Base-by-base conservation (phyloP, 2,329 filamentous ascomycete species). In the Amphichorda felina region DNA sequence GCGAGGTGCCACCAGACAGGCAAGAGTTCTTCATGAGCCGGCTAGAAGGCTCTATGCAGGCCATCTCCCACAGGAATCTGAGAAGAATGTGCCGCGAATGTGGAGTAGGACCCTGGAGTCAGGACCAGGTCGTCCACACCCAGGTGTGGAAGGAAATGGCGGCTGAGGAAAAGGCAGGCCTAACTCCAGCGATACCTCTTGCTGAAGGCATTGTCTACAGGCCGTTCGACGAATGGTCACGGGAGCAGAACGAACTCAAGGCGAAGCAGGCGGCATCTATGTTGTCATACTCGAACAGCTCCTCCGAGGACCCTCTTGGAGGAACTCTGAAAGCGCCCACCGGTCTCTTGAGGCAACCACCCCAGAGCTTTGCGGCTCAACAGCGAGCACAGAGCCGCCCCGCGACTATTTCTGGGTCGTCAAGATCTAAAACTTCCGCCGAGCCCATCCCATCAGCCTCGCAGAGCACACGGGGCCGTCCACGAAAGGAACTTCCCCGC, bases 361-460 rank as follows among this genome's bases (percentile, higher is more conserved):
- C 72, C 8, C 75, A 79, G 48, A 80, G 75, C 49, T 80, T 79
- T 51, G 75, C 75, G 10, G 75, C 75, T 4, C 75, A 80, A 44
- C 75, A 80, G 44, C 60, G 75, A 43, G 70, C 72, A 17, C 73
- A 75, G 41, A 63, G 63, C 43, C 64, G 63, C 38, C 65, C 70
- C 5, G 40, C 30, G 15, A 24, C 51, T 4, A 41, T 48, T 8
- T 35, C 43, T 14, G 18, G 16, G 9, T 18, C 46, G 13, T 36
- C 47, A 13, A 56, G 41, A 28, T 35, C 53, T 6, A 54, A 48
- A 43, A 4, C 33, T 4, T 14, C 28, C 3, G 24, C 44, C 4
- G 52, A 56, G 27, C 16, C 45, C 21, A 38, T 31, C 9, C 34
- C 48, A 8, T 38, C 50, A 11, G 35, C 44, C 3, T 50, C 55